Evolutionary conservation across 306 rosid genomes (phyloP), one percentile per base, ranked within the genome.

Genomic region (Gastrolobium villosum): DNA sequence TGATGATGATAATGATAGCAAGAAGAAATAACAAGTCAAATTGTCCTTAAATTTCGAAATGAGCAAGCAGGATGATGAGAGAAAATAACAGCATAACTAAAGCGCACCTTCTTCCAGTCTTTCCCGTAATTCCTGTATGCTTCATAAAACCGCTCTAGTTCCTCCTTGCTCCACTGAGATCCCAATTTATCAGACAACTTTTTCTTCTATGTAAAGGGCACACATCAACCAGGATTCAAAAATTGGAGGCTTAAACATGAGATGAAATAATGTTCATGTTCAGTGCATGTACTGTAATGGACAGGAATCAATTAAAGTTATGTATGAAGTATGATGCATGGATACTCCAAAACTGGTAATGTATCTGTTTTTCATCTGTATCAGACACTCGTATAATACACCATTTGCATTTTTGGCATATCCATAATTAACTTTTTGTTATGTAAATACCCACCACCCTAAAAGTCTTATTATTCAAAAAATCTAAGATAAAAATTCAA

Each of bases 141-240:
- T 60, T 92, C 97, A 83, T 94, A 94, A 85, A 94, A 94, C 8
- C 70, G 84, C 87, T 82, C 80, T 61, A 94, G 81, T 76, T 94
- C 99, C 82, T 79, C 93, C 84, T 87, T 87, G 84, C 83, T 90
- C 99, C 99, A 94, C 76, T 87, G 93, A 54, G 93, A 76, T 84
- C 99, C 99, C 80, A 92, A 78, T 82, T 89, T 89, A 76, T 92
- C 94, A 39, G 94, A 81, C 81, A 90, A 77, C 71, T 89, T 94
- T 83, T 81, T 92, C 90, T 90, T 94, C 99, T 94, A 81, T 39
- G 46, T 65, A 86, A 41, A 57, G 55, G 15, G 5, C 39, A 45
- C 14, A 76, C 2, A 1, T 56, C 70, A 57, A 68, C 49, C 77
- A 86, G 63, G 48, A 62, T 36, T 65, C 4, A 84, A 45, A 78